Evolutionary conservation across 2,329 filamentous ascomycete genomes (phyloP).

Genomic region (Pestalotiopsis sp.): DNA sequence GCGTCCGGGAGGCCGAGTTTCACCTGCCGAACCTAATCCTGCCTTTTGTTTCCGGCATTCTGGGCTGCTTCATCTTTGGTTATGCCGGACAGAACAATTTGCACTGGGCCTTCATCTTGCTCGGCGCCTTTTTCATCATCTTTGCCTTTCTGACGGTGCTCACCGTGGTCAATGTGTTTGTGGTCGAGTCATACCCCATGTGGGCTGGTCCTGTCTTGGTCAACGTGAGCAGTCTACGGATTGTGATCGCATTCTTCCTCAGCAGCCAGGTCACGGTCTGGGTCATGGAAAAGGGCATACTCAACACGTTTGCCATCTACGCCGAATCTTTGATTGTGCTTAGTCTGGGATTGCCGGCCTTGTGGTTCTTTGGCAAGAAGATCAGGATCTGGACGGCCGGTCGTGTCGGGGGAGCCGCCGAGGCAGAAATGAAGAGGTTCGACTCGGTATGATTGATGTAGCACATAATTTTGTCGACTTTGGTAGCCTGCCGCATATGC

Average conservation of each 20-base stretch:
- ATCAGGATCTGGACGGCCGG: slow-evolving; percentile 15
- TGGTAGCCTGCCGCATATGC: too few relatives aligned
- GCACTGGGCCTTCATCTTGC: slow-evolving; percentile 22
- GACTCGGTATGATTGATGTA: not conserved
- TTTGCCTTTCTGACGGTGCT: slow-evolving; percentile 24
- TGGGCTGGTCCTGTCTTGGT: slow-evolving; percentile 28
- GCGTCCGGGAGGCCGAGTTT: slow-evolving; percentile 29
- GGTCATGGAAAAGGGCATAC: slow-evolving; percentile 20
- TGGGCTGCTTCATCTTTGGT: slow-evolving; percentile 26
- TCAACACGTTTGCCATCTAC: slow-evolving; percentile 19
- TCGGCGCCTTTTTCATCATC: slow-evolving; percentile 25
- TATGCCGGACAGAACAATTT: slow-evolving; percentile 25
- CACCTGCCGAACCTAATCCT: slow-evolving; percentile 27
- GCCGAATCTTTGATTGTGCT: slow-evolving; percentile 20
- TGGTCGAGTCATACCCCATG: slow-evolving; percentile 29
- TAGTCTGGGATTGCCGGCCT: slow-evolving; percentile 16
- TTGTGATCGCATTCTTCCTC: slow-evolving; percentile 25
- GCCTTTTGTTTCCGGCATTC: slow-evolving; percentile 24
- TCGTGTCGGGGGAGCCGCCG: not conserved
- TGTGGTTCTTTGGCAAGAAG: slow-evolving; percentile 17
- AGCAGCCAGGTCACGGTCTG: slow-evolving; percentile 23
- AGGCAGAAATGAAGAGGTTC: not conserved
- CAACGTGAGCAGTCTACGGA: slow-evolving; percentile 25
- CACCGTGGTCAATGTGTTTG: slow-evolving; percentile 25
- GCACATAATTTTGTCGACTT: not conserved